phyloP scores from a whole-genome alignment of 441 rosid species.

The Jatropha multifida region DNA sequence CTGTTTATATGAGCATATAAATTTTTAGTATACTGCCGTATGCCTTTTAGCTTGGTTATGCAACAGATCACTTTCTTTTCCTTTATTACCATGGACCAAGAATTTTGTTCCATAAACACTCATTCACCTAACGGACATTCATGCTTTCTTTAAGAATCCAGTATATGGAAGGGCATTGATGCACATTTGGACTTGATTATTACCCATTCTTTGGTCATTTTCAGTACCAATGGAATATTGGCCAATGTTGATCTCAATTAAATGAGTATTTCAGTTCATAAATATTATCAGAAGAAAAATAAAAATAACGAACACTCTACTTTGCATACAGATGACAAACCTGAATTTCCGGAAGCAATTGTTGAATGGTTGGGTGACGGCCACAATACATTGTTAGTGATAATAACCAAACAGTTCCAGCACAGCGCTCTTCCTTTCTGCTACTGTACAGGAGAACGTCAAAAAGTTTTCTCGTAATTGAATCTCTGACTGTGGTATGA shows the following conservation, averaged over 20 bases:
- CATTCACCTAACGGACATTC: too few relatives aligned
- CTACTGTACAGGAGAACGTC: slow-evolving; percentile 82
- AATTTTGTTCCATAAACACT: too few relatives aligned
- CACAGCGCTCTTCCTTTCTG: slow-evolving; percentile 97
- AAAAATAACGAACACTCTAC: slow-evolving; percentile 11
- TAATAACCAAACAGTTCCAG: slow-evolving; percentile 96
- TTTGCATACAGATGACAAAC: slow-evolving; percentile 38
- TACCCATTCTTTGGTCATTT: not conserved
- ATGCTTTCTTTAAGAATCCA: not conserved
- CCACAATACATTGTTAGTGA: slow-evolving; percentile 96
- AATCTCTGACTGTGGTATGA: slow-evolving; percentile 57
- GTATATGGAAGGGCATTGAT: not conserved
- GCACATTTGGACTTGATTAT: not conserved
- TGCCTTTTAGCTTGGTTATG: too few relatives aligned
- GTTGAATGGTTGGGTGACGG: slow-evolving; percentile 76
- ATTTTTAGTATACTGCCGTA: too few relatives aligned
- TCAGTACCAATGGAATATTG: not conserved
- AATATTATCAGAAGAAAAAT: not conserved
- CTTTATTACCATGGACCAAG: too few relatives aligned
- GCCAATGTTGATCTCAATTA: not conserved
- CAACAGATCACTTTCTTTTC: too few relatives aligned
- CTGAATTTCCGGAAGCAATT: slow-evolving; percentile 96
- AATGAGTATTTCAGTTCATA: not conserved
- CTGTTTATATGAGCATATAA: too few relatives aligned
- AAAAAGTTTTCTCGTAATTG: slow-evolving; percentile 74